These are phyloP conservation scores for Xylaria scruposa DNA, from an alignment of 495 filamentous ascomycete genomes.

Conservation along the genomic window DNA sequence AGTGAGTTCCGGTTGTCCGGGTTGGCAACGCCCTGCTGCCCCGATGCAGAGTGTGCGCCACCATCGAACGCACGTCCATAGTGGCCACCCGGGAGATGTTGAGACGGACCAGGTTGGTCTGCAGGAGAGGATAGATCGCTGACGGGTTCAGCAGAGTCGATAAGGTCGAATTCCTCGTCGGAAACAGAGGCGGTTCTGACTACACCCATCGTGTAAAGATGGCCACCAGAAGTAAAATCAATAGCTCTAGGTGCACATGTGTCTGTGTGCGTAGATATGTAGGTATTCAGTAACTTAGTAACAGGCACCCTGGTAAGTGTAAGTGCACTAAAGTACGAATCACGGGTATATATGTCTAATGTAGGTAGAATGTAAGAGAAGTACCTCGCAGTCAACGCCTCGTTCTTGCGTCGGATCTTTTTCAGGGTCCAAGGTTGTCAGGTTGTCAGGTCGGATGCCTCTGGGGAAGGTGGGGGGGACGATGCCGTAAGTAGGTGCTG, in stretches of 20 bases:
- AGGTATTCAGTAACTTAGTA: neutral
- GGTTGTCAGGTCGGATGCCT: neutral
- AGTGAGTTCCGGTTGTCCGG: neutral
- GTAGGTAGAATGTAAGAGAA: neutral
- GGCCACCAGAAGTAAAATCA: neutral
- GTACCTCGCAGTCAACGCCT: neutral
- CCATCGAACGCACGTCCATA: slow-evolving; percentile 12
- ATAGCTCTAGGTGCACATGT: neutral
- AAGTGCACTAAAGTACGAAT: neutral
- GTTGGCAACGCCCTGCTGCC: neutral
- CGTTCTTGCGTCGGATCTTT: neutral
- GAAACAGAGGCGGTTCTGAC: neutral
- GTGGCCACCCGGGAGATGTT: neutral
- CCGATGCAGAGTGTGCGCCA: neutral
- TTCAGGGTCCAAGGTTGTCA: slow-evolving; percentile 5
- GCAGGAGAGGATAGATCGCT: slow-evolving; percentile 16
- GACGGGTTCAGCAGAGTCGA: slow-evolving; percentile 17
- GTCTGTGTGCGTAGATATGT: neutral
- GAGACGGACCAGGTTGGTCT: neutral
- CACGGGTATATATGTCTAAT: neutral
- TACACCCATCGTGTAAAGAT: neutral
- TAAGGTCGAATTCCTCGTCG: slow-evolving; percentile 23
- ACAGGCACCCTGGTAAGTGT: neutral
- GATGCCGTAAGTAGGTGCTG: neutral
- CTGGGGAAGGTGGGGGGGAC: neutral